Percentiles rank a stretch among this genome's conserved stretches.
Conservation (phyloP, 2,329 filamentous ascomycete species). For the Fusarium pininemorale region DNA sequence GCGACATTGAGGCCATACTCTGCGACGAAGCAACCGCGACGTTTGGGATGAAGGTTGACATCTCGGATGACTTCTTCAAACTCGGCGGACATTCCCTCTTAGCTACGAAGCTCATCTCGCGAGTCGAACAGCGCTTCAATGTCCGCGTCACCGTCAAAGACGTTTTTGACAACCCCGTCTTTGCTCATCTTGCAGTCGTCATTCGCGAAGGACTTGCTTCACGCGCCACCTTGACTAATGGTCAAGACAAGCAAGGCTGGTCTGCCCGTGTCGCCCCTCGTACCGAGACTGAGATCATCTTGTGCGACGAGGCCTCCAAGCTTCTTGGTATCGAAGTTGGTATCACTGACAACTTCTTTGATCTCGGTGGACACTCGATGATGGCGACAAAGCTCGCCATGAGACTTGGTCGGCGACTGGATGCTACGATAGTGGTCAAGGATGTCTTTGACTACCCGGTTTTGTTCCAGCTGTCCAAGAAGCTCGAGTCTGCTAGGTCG, state of each 20-base stretch:
- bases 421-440: neutral
- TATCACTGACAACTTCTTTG: slow-evolving; percentile 15
- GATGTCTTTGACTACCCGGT: slow-evolving; percentile 6
- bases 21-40: neutral
- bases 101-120: slow-evolving; percentile 1
- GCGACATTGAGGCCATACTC: neutral
- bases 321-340: neutral
- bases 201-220: neutral
- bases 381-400: slow-evolving; percentile 12
- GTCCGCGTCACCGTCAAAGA: neutral
- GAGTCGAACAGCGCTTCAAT: neutral
- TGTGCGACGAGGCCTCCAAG: neutral
- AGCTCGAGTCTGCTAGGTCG: neutral
- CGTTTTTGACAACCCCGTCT: neutral
- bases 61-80: slow-evolving; percentile 5
- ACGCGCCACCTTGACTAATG: neutral
- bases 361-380: slow-evolving; percentile 3
- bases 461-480: neutral
- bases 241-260: neutral
- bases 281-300: neutral
- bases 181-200: neutral
- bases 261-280: neutral
- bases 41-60: slow-evolving; percentile 1
- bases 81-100: slow-evolving; percentile 11
- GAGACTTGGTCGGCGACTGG: neutral